Evolutionary conservation across 1,284 basidiomycete genomes (phyloP).

Genomic region (Leccinum subrobustum): DNA sequence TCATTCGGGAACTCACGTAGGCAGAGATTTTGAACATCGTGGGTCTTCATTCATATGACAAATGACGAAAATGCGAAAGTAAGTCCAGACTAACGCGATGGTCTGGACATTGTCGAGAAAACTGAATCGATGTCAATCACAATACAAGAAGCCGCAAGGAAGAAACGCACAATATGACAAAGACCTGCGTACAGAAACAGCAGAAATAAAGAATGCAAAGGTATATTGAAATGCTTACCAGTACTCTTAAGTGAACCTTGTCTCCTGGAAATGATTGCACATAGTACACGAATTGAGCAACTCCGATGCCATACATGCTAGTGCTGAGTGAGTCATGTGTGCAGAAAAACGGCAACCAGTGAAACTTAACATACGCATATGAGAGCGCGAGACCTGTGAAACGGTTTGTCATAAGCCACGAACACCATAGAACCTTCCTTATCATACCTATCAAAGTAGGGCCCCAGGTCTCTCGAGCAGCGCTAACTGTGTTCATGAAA

Average conservation of each 20-base stretch:
- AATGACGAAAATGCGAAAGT: conserved; percentile 5
- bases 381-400: conserved; percentile 1
- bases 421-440: not conserved
- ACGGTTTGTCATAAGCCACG: not conserved
- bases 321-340: not conserved
- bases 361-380: not conserved
- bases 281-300: conserved; percentile 21
- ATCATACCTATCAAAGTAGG: conserved; percentile 14
- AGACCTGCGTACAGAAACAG: conserved; percentile 5
- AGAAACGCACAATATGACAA: conserved; percentile 10
- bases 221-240: conserved; percentile 6
- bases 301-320: conserved; percentile 15
- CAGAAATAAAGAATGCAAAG: not conserved
- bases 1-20: conserved; percentile 12
- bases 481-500: not conserved
- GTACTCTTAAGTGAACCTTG: not conserved
- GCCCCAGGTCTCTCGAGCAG: not conserved
- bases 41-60: conserved; percentile 5
- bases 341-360: not conserved
- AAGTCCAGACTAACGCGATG: not conserved
- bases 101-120: conserved; percentile 12
- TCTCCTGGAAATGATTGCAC: conserved; percentile 18
- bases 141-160: too few relatives aligned
- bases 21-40: conserved; percentile 3
- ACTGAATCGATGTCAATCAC: conserved; percentile 11